A percentile compares a stretch with the other conserved stretches of the same genome.
Conservation (phyloP, 371 early-diverging fungal species). For the Mucor racemosus region DNA sequence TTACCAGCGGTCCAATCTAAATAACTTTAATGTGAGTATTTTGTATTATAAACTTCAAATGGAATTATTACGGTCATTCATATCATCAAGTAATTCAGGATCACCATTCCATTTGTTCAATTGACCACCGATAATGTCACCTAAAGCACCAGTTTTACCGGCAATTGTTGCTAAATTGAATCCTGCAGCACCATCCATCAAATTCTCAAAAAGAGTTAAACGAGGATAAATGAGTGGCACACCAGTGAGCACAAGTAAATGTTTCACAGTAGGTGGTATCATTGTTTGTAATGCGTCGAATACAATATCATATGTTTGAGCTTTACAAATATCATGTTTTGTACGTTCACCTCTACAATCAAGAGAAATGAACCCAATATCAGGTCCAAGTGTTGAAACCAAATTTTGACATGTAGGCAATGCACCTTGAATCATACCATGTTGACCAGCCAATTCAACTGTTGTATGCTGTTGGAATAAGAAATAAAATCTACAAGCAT, state of each 20-base stretch:
- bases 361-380: constrained; percentile 67
- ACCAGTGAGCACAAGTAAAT: constrained; percentile 64
- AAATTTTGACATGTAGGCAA: constrained; percentile 32
- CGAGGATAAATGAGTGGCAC: constrained; percentile 83
- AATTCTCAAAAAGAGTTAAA: constrained; percentile 62
- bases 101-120: constrained; percentile 76
- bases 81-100: constrained; percentile 77
- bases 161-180: constrained; percentile 47
- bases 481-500: constrained; percentile 77
- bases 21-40: neutral
- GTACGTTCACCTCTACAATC: constrained; percentile 80
- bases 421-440: constrained; percentile 49
- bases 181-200: constrained; percentile 50
- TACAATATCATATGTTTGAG: constrained; percentile 60
- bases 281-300: constrained; percentile 57
- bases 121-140: constrained; percentile 50
- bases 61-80: constrained; percentile 59
- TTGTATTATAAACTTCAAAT: neutral
- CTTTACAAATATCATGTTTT: constrained; percentile 62
- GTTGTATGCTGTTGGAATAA: constrained; percentile 88
- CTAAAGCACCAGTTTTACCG: constrained; percentile 55
- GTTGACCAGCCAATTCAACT: constrained; percentile 51
- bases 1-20: constrained; percentile 67
- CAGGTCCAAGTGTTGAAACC: constrained; percentile 36
- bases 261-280: constrained; percentile 60